Base-by-base conservation (phyloP, 164 flowering plant species). In the Euptelea pleiosperma region DNA sequence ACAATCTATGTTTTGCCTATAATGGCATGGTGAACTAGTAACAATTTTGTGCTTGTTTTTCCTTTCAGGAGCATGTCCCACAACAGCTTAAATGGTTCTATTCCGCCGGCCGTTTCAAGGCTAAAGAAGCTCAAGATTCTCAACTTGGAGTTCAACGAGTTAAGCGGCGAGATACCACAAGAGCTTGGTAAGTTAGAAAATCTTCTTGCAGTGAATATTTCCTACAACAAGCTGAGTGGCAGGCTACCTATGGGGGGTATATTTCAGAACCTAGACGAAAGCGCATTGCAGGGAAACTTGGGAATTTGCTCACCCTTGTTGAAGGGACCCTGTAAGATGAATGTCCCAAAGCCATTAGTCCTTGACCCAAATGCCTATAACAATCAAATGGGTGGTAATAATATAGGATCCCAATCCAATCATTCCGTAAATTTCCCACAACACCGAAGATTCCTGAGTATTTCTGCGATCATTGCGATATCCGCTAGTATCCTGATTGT, bases 251-350 rank as follows among this genome's bases (percentile, higher is more conserved):
- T 19, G 25, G 79, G 79, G 6, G 70, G 83, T 18, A 71, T 86
- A 58, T 93, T 93, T 65, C 85, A 61, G 46, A 86, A 60, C 61
- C 64, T 93, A 51, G 97, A 90, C 50, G 71, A 69, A 59, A 84
- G 84, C 62, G 66, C 96, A 24, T 48, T 93, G 43, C 73, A 83
- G 50, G 99, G 97, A 12, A 93, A 93, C 65, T 60, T 81, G 15
- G 99, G 99, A 7, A 70, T 93, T n/a, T 93, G 99, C 57, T 90
- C 99, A 3, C 96, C 97, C 3, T 68, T 86, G 64, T 57, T 93
- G 68, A 81, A 75, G 35, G 93, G 89, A 34, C 97, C 96, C 0
- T 93, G 99, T 49, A 82, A 69, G 63, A 70, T 90, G 85, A 77
- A 93, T 64, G 87, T 80, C 26, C 79, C 86, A 16, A 93, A 93